Evolutionary conservation across 192 early-diverging fungal species (phyloP).

Genomic region (Backusella tarrabulga): DNA sequence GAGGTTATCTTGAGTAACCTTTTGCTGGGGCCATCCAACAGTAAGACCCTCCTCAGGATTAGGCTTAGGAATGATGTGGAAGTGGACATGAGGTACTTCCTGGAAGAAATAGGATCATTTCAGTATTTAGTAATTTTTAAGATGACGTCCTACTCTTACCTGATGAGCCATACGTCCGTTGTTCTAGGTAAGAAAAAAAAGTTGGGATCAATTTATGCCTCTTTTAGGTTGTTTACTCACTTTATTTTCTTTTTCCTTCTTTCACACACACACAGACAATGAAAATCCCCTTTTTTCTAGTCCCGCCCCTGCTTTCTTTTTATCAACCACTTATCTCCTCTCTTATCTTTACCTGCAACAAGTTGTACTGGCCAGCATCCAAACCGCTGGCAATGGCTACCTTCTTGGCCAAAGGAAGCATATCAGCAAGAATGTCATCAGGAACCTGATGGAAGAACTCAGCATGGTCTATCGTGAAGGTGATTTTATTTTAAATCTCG

Average conservation of each 20-base stretch:
- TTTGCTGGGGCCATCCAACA: conserved; percentile 61
- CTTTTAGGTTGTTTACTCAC: neutral
- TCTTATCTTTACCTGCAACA: conserved; percentile 67
- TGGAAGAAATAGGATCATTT: conserved; percentile 35
- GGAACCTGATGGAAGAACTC: conserved; percentile 89
- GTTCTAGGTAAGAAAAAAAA: conserved; percentile 38
- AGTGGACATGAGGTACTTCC: conserved; percentile 91
- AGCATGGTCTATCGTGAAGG: conserved; percentile 64
- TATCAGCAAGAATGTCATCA: conserved; percentile 78
- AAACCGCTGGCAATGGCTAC: conserved; percentile 73
- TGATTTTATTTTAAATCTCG: neutral
- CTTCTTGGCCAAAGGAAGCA: conserved; percentile 88
- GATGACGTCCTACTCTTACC: conserved; percentile 27
- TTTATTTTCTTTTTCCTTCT: neutral
- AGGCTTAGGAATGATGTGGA: conserved; percentile 86
- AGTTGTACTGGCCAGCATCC: conserved; percentile 71
- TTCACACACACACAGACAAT: neutral
- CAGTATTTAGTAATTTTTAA: neutral
- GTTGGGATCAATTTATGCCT: neutral
- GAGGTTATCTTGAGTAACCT: conserved; percentile 25
- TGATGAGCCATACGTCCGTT: conserved; percentile 58
- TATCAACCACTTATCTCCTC: neutral
- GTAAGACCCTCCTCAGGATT: conserved; percentile 65
- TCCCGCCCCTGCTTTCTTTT: neutral
- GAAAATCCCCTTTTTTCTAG: neutral